Conservation (phyloP, 2,329 filamentous ascomycete species). For the Botryotinia convoluta region DNA sequence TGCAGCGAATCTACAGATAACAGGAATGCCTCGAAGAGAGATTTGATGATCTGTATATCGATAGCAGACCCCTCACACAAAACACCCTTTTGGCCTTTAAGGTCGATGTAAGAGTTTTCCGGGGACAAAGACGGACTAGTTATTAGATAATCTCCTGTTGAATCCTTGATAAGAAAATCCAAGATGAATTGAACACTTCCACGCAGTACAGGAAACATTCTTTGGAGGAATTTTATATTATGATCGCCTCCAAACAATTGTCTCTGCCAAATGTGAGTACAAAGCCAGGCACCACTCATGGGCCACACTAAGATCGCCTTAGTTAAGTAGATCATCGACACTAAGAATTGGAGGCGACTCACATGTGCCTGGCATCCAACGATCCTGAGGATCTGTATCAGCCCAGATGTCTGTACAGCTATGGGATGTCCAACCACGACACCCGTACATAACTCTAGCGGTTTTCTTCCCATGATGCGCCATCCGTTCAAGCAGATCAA, state of each 20-base stretch:
- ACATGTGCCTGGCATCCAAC: conserved; percentile 37
- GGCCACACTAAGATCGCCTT: conserved; percentile 38
- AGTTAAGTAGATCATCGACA: not conserved
- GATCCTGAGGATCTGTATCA: conserved; percentile 39
- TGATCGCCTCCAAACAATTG: conserved; percentile 38
- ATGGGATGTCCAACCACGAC: conserved; percentile 37
- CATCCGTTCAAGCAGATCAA: conserved; percentile 42
- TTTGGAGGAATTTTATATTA: conserved; percentile 35
- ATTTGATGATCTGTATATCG: conserved; percentile 46
- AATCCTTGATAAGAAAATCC: conserved; percentile 39
- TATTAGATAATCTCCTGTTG: conserved; percentile 34
- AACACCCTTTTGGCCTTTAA: conserved; percentile 33
- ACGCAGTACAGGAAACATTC: conserved; percentile 36
- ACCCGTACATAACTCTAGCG: conserved; percentile 36
- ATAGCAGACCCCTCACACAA: conserved; percentile 47
- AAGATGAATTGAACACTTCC: conserved; percentile 38
- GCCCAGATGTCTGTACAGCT: conserved; percentile 40
- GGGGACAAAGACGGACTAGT: conserved; percentile 42
- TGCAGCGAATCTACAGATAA: conserved; percentile 8
- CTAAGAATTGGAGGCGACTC: conserved; percentile 18
- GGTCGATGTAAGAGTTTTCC: conserved; percentile 39
- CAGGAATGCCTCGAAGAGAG: conserved; percentile 40
- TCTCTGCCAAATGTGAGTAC: conserved; percentile 42
- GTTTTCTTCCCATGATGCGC: conserved; percentile 38
- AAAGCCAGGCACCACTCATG: conserved; percentile 44